Percentiles rank a stretch among this genome's conserved stretches.
Evolutionary conservation across 2,329 filamentous ascomycete species (phyloP).

Genomic region (Cladosporium sp.): DNA sequence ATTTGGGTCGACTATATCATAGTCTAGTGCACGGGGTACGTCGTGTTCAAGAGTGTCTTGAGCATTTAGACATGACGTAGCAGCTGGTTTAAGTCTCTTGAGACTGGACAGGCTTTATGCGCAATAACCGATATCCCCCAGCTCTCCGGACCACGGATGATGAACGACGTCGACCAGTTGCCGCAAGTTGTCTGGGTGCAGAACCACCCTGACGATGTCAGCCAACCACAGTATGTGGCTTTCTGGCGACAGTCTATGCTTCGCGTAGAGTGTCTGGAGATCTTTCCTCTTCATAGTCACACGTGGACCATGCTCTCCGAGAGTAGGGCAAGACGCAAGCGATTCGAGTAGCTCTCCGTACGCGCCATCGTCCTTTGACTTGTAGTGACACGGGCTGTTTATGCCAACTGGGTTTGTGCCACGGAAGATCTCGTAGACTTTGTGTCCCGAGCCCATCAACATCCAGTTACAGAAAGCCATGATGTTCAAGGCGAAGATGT

Average conservation of each 20-base stretch:
- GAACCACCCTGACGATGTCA: neutral
- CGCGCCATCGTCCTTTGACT: neutral
- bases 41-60: neutral
- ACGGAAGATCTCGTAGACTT: neutral
- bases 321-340: neutral
- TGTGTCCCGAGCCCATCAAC: constrained; percentile 13
- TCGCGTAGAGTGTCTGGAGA: neutral
- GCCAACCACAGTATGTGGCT: constrained; percentile 3
- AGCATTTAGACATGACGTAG: too few species aligned
- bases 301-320: neutral
- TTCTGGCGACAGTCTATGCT: neutral
- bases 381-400: neutral
- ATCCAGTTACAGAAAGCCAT: constrained; percentile 15
- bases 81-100: too few species aligned
- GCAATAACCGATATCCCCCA: constrained; percentile 1
- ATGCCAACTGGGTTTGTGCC: neutral
- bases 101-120: neutral
- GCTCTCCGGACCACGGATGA: neutral
- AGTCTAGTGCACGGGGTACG: neutral
- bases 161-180: constrained; percentile 10
- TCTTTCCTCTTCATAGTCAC: constrained; percentile 3
- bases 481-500: neutral
- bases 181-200: constrained; percentile 1
- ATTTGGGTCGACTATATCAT: neutral
- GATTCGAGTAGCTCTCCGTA: neutral